Base-by-base conservation (phyloP, 1,139 yeast species). In the Geotrichum klebahnii region DNA sequence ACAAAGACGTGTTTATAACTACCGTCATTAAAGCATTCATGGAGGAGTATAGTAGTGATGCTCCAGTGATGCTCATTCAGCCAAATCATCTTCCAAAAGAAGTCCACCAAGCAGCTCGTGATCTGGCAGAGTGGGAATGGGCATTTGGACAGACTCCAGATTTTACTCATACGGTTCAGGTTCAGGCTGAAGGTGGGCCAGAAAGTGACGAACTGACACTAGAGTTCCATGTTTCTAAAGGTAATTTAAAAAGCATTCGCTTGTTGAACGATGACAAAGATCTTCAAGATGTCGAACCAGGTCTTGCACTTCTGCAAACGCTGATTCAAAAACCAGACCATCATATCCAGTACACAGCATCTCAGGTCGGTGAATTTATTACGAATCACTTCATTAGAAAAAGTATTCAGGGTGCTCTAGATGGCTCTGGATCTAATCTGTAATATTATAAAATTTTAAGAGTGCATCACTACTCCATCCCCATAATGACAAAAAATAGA, bases 111-210 rank as follows among this genome's bases (percentile, higher is more conserved):
- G 72, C 72, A 0, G 76, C 78, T 2, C 61, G 66, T 0, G 74
- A 75, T 37, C 67, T 84, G 36, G 64, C 68, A 52, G 64, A 71
- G 10, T 84, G 94, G 92, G 70, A 74, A 0, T 87, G 95, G 94
- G 74, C 69, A 34, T 85, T 67, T 63, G 95, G 89, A 0, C 74
- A 76, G 35, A 82, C 95, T 0, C 95, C 95, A 0, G 71, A 68
- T 53, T 84, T 84, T 62, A 68, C 71, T 14, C 84, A 82, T 59
- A 60, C 62, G 3, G 61, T 80, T 32, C 56, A 41, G 17, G 37
- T 38, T 29, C 19, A 34, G 2, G 51, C 55, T 1, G 66, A 71
- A 16, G 33, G 40, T 20, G 33, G 39, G 12, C 34, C 32, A 9
- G 42, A 29, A n/a, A n/a, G n/a, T 2, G 22, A 28, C n/a, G 50